Evolutionary conservation across 257 asterid species (phyloP).

Genomic region (Hygrophila difformis): DNA sequence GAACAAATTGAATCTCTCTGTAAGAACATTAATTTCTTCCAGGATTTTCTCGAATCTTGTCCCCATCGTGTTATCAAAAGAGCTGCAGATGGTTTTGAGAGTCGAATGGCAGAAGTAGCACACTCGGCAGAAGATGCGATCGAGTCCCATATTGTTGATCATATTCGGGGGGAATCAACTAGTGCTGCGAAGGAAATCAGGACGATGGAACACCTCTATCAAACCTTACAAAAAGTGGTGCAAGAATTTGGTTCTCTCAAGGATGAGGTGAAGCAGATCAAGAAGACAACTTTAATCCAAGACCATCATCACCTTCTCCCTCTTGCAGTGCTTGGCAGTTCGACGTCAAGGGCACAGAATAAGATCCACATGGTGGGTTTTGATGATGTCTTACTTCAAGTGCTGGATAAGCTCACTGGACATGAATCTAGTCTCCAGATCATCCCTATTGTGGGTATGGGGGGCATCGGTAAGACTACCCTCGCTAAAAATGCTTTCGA

Average conservation of each 20-base stretch:
- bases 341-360: not conserved
- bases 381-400: not conserved
- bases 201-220: not conserved
- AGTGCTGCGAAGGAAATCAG: no score
- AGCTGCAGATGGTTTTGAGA: not conserved
- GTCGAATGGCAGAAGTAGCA: not conserved
- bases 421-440: not conserved
- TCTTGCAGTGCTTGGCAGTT: no score
- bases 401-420: conserved; percentile 1
- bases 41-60: not conserved
- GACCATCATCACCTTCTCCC: not conserved
- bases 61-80: not conserved
- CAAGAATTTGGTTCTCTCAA: not conserved
- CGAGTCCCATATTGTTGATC: not conserved
- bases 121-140: not conserved
- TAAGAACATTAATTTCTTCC: not conserved
- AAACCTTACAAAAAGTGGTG: not conserved
- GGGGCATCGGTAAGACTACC: conserved; percentile 9
- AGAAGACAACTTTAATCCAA: not conserved
- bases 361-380: not conserved
- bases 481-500: conserved; percentile 5
- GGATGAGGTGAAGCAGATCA: not conserved
- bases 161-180: not conserved
- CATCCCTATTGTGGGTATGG: conserved; percentile 7
- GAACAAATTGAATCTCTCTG: not conserved